A percentile compares a stretch with the other conserved stretches of the same genome.
These are phyloP conservation scores for Aspergillus cavernicola DNA, from an alignment of 495 filamentous ascomycete genomes.

Conservation along the genomic window DNA sequence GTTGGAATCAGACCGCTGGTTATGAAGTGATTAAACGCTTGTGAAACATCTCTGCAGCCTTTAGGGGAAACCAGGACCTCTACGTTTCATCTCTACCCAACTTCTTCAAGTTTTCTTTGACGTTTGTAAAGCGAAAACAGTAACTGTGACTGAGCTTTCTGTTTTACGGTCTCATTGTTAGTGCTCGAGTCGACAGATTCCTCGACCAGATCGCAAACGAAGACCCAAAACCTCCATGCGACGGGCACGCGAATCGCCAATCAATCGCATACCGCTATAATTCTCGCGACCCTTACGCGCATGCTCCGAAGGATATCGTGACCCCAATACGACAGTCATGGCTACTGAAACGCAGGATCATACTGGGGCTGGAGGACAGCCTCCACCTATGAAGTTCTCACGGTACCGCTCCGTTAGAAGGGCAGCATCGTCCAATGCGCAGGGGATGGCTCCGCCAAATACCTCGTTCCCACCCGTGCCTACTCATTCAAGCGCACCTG, in stretches of 20 bases:
- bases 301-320: not conserved
- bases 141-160: too few relatives aligned
- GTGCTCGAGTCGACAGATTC: not conserved
- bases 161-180: not conserved
- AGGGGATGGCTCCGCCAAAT: slow-evolving; percentile 1
- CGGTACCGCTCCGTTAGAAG: slow-evolving; percentile 35
- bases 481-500: slow-evolving; percentile 12
- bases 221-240: not conserved
- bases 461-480: slow-evolving; percentile 8
- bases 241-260: not conserved
- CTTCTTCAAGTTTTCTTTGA: not conserved
- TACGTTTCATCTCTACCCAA: slow-evolving; percentile 8
- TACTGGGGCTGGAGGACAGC: slow-evolving; percentile 12
- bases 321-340: slow-evolving; percentile 4
- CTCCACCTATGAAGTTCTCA: slow-evolving; percentile 29
- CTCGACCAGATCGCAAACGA: not conserved
- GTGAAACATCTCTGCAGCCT: slow-evolving; percentile 23
- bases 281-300: not conserved
- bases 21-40: slow-evolving; percentile 15
- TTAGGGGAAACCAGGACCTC: slow-evolving; percentile 14
- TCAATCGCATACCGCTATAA: not conserved
- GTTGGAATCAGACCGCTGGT: not conserved
- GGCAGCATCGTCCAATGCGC: slow-evolving; percentile 21
- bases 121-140: too few relatives aligned
- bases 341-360: slow-evolving; percentile 22